These are phyloP conservation scores for Fraxinus baroniana DNA, from an alignment of 305 asterid genomes.

Conservation along the genomic window DNA sequence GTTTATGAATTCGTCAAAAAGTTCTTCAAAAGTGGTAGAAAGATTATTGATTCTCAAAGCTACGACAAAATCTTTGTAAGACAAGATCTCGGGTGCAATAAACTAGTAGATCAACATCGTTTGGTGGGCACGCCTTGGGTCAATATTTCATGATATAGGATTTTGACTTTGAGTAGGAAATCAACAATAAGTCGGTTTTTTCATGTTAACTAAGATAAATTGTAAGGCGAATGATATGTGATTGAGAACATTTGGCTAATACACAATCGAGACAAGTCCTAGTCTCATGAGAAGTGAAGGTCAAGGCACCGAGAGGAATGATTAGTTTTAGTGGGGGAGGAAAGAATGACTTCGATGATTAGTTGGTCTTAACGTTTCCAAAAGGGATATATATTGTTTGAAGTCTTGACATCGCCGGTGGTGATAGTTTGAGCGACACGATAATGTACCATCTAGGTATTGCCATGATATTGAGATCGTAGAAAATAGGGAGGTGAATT, in stretches of 20 bases:
- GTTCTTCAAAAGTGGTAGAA: background rate
- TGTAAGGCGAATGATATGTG: background rate
- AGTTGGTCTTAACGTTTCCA: background rate
- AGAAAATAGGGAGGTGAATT: background rate
- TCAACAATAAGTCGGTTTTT: background rate
- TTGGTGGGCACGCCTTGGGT: background rate
- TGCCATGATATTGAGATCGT: background rate
- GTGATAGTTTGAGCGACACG: background rate
- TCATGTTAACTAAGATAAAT: too few species aligned
- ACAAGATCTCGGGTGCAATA: background rate
- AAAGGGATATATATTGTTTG: background rate
- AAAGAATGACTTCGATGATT: background rate
- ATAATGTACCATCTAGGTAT: background rate
- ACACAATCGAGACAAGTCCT: background rate
- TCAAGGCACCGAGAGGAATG: background rate
- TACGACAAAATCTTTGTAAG: background rate
- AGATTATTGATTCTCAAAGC: background rate
- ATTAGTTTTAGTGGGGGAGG: background rate
- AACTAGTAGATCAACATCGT: background rate
- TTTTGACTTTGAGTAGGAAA: background rate
- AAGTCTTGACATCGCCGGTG: background rate
- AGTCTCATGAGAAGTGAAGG: background rate
- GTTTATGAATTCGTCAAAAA: background rate
- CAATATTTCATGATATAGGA: background rate
- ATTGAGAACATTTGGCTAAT: background rate